Percentiles rank a stretch among this genome's conserved stretches.
These are phyloP conservation scores for Neurospora sp. DNA, from an alignment of 2,329 filamentous ascomycete genomes.

Conservation along the genomic window DNA sequence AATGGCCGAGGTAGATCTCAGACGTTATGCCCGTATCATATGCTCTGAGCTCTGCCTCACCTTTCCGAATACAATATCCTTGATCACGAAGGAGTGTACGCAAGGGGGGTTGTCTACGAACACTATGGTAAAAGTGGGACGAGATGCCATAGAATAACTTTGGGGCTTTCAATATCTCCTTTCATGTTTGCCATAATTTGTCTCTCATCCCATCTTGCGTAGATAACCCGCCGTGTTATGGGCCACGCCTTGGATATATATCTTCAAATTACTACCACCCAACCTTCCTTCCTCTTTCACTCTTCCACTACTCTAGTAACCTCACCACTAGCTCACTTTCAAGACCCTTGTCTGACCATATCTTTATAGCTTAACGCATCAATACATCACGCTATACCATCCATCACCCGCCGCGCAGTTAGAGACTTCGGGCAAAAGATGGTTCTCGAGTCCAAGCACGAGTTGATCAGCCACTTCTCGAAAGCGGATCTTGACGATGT, in stretches of 20 bases:
- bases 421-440: constrained; percentile 37
- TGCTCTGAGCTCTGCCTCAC: not conserved
- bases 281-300: not conserved
- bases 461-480: constrained; percentile 32
- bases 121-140: no score
- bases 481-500: constrained; percentile 35
- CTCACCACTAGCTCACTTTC: not conserved
- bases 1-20: not conserved
- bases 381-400: constrained; percentile 33
- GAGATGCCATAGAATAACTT: no score
- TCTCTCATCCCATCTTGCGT: not conserved
- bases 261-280: not conserved
- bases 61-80: no score
- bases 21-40: not conserved
- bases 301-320: not conserved
- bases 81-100: no score
- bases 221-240: not conserved
- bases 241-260: not conserved
- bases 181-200: not conserved
- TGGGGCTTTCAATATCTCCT: no score
- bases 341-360: constrained; percentile 15
- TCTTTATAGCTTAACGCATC: constrained; percentile 36
- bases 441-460: constrained; percentile 28
- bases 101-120: no score
- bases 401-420: constrained; percentile 29